Evolutionary conservation across 1,139 yeast genomes (phyloP).

Genomic region (Pichiaceae sp.): DNA sequence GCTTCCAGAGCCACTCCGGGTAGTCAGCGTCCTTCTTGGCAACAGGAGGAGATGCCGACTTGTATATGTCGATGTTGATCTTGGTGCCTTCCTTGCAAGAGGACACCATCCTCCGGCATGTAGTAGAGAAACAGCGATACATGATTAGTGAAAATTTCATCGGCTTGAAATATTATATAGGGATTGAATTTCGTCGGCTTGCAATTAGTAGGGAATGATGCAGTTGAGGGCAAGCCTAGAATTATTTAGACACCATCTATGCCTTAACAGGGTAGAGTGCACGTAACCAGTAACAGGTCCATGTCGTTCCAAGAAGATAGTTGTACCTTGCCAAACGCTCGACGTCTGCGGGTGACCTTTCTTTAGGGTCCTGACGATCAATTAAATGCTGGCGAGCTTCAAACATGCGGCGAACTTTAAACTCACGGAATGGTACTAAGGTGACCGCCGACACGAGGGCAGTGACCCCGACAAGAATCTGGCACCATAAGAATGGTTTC

Average conservation of each 20-base stretch:
- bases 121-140: conserved; percentile 16
- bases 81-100: conserved; percentile 70
- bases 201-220: too few relatives aligned
- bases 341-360: conserved; percentile 8
- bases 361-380: conserved; percentile 2
- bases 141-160: too few relatives aligned
- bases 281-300: conserved; percentile 23
- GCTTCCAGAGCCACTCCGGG: conserved; percentile 94
- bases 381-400: conserved; percentile 12
- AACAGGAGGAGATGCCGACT: conserved; percentile 79
- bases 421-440: conserved; percentile 32
- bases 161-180: too few relatives aligned
- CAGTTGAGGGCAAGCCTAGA: too few relatives aligned
- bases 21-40: conserved; percentile 84
- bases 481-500: conserved; percentile 50
- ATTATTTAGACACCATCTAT: too few relatives aligned
- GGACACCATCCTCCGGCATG: conserved; percentile 25
- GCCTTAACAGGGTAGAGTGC: conserved; percentile 30
- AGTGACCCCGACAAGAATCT: conserved; percentile 48
- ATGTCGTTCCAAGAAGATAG: conserved; percentile 17
- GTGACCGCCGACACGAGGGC: conserved; percentile 29
- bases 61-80: conserved; percentile 67
- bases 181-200: too few relatives aligned
- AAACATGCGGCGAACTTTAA: conserved; percentile 26
- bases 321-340: conserved; percentile 22